Conservation (phyloP, 2,329 filamentous ascomycete species). For the Hymenoscyphus albidus region DNA sequence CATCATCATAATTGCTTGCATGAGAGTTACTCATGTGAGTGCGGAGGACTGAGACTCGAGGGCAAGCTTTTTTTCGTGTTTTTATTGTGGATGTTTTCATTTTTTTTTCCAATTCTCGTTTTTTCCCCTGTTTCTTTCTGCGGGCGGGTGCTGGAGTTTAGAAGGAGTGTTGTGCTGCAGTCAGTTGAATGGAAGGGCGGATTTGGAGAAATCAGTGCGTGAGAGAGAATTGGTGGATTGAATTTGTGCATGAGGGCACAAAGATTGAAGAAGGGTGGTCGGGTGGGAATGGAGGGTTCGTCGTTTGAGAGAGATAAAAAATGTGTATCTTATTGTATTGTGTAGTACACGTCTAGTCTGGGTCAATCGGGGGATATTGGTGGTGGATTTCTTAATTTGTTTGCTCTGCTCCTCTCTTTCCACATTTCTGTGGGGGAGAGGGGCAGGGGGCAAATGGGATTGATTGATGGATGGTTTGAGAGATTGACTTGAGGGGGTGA, state of each 20-base stretch:
- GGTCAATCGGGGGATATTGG: neutral
- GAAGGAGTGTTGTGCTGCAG: neutral
- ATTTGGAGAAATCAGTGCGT: neutral
- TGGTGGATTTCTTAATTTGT: neutral
- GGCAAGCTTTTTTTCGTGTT: neutral
- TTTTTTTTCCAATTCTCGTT: neutral
- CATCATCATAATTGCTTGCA: constrained; percentile 1
- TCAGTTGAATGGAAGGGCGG: neutral
- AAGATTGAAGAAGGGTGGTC: neutral
- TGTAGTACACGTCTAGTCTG: constrained; percentile 5
- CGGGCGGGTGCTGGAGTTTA: constrained; percentile 7
- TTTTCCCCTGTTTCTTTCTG: neutral
- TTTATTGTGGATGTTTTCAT: neutral
- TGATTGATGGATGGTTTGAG: too few species aligned
- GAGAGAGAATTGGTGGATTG: neutral
- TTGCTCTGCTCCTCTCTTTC: neutral
- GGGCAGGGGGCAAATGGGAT: neutral
- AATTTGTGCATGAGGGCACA: neutral
- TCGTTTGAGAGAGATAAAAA: neutral
- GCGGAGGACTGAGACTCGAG: neutral
- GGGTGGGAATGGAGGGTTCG: neutral
- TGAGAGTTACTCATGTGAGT: neutral
- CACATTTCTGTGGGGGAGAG: neutral
- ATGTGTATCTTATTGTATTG: constrained; percentile 13
- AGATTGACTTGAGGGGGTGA: neutral